Conservation (phyloP, 371 early-diverging fungal species). For the Lichtheimia ornata region DNA sequence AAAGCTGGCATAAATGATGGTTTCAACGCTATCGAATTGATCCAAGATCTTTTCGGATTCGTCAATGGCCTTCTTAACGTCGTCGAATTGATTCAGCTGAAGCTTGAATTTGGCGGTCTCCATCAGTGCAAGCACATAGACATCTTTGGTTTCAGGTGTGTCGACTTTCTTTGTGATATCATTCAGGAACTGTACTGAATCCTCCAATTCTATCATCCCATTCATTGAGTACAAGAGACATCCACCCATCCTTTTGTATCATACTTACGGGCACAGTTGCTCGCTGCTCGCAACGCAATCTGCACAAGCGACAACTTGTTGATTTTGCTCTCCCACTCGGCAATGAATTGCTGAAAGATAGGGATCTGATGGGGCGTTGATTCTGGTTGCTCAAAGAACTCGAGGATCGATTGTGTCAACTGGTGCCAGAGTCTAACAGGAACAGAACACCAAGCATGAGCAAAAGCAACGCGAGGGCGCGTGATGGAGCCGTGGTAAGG, state of each 20-base stretch:
- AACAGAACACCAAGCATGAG: background rate
- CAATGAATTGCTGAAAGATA: slow-evolving; percentile 87
- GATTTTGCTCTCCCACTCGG: slow-evolving; percentile 91
- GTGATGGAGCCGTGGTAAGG: background rate
- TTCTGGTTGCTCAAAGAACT: slow-evolving; percentile 76
- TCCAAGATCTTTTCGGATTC: slow-evolving; percentile 86
- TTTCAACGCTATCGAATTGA: slow-evolving; percentile 78
- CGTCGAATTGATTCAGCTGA: slow-evolving; percentile 71
- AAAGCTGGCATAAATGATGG: slow-evolving; percentile 89
- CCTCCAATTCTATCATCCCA: slow-evolving; percentile 49
- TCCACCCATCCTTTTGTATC: too few species aligned
- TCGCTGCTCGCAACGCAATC: slow-evolving; percentile 77
- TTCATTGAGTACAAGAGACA: background rate
- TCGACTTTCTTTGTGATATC: slow-evolving; percentile 71
- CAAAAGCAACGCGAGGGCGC: slow-evolving; percentile 2
- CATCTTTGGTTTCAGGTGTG: slow-evolving; percentile 70
- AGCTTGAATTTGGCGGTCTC: slow-evolving; percentile 87
- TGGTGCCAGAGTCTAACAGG: slow-evolving; percentile 93
- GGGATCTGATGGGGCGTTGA: slow-evolving; percentile 79
- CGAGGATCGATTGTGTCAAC: slow-evolving; percentile 78
- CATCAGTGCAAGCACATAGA: slow-evolving; percentile 83
- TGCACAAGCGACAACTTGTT: slow-evolving; percentile 88
- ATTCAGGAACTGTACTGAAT: slow-evolving; percentile 70
- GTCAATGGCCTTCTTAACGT: slow-evolving; percentile 82
- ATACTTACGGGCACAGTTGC: slow-evolving; percentile 70